A percentile compares a stretch with the other conserved stretches of the same genome.
Conservation (phyloP, 2,329 filamentous ascomycete genomes). For the Pseudogymnoascus sp. region DNA sequence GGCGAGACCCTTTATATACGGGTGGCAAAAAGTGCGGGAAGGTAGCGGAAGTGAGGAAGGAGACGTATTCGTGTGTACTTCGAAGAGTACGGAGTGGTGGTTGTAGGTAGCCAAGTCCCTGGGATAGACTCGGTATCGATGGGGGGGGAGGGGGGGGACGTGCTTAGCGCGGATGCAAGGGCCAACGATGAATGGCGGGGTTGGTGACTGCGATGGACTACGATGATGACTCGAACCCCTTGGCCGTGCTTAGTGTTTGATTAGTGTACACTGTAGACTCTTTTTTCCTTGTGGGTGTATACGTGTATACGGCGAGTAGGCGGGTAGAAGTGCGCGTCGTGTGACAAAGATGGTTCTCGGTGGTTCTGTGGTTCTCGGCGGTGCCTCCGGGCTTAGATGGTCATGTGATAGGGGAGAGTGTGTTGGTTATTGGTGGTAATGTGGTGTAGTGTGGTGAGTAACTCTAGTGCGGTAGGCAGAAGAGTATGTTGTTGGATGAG, state of each 20-base stretch:
- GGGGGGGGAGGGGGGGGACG: background rate
- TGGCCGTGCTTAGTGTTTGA: background rate
- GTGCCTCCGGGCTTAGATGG: background rate
- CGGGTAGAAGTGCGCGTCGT: background rate
- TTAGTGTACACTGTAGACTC: background rate
- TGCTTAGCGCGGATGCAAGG: background rate
- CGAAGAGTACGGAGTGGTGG: background rate
- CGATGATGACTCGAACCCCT: conserved; percentile 5
- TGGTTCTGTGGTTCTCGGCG: background rate
- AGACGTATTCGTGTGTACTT: conserved; percentile 3
- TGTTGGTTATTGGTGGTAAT: background rate
- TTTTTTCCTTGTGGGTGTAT: background rate
- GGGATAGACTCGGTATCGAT: background rate
- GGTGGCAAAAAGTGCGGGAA: background rate
- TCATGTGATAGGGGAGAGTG: background rate
- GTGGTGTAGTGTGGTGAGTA: background rate
- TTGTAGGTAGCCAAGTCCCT: background rate
- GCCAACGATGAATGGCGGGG: background rate
- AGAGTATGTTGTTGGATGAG: background rate
- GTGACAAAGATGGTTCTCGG: background rate
- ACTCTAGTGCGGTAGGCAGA: background rate
- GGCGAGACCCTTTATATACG: conserved; percentile 6
- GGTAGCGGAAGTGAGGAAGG: background rate
- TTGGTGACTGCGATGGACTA: background rate
- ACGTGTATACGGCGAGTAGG: background rate